Evolutionary conservation across 495 filamentous ascomycete genomes (phyloP), one percentile per base, ranked within the genome.

Genomic region (Aspergillus affinis): DNA sequence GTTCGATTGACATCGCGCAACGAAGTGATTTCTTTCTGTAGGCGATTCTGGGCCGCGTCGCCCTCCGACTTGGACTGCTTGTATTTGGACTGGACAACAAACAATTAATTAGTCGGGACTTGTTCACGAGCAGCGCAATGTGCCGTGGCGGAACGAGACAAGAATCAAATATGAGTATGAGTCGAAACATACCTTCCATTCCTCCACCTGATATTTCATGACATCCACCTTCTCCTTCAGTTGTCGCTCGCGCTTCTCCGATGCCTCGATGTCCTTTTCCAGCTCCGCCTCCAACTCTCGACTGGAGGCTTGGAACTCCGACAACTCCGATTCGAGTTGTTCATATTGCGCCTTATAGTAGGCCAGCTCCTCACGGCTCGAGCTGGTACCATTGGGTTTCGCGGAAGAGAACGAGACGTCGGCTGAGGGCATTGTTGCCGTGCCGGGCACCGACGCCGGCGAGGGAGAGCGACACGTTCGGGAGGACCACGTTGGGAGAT

Each of bases 291-390:
- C 94, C 48, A 98, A 81, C 76, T 98, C 94, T 70, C 89, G 88
- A 71, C 92, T 96, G 50, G 91, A 96, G 57, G 89, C 82, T 69
- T 97, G 93, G 72, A 98, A 98, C 64, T 98, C 94, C 55, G 90
- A 84, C 60, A 98, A 84, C 72, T 98, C 94, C 52, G 87, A 79
- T 77, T 95, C 93, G 10, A 98, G 83, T 68, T 91, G 86, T 71
- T 96, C 91, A 80, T 98, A 97, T 73, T 98, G 94, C 47, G 86
- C 74, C 75, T 98, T 98, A 81, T 98, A 98, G 81, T 93, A 96
- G 45, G 88, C 84, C 26, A 97, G 76, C 54, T 92, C 88, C 63
- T 92, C 88, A 69, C 90, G 85, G 32, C 80, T 71, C 26, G 79
- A 82, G 56, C 85, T 76, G 50, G 79, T 75, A 58, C 79, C 81